phyloP scores from a whole-genome alignment of 1,284 basidiomycete species.

The Sanghuangporus baumii region DNA sequence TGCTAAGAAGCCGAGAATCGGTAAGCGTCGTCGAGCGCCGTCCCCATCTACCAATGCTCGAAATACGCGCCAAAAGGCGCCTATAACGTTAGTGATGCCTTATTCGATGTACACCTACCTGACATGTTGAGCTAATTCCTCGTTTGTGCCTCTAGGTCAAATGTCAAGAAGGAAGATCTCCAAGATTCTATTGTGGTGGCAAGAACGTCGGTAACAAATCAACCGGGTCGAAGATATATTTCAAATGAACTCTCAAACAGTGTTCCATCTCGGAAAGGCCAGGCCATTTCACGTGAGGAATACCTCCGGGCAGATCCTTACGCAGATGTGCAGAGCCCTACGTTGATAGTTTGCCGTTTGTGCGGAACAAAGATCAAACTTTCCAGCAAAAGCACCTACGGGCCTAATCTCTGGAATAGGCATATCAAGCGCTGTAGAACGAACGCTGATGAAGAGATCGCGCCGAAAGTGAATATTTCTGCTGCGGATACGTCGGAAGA shows the following conservation, averaged over 20 bases:
- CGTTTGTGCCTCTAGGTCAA: neutral
- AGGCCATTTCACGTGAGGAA: constrained; percentile 34
- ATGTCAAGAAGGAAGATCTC: neutral
- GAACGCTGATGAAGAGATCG: neutral
- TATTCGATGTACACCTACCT: neutral
- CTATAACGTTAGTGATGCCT: neutral
- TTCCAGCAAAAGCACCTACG: constrained; percentile 57
- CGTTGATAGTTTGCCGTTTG: constrained; percentile 48
- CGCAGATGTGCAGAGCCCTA: constrained; percentile 43
- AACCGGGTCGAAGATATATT: no score
- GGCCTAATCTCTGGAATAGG: constrained; percentile 59
- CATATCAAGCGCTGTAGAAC: constrained; percentile 47
- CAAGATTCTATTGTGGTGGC: no score
- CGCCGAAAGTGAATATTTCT: neutral
- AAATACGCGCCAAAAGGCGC: no score
- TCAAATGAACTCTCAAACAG: neutral
- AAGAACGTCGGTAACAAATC: no score
- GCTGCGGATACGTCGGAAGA: neutral
- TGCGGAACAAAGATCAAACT: constrained; percentile 57
- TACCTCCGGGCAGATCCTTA: constrained; percentile 43
- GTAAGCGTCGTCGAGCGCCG: no score
- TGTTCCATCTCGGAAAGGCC: neutral
- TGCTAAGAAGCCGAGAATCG: no score
- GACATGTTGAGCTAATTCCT: neutral
- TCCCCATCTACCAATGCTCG: no score